A percentile compares a stretch with the other conserved stretches of the same genome.
Evolutionary conservation across 371 early-diverging fungal genomes (phyloP).

Genomic region (Actinomortierella ambigua): DNA sequence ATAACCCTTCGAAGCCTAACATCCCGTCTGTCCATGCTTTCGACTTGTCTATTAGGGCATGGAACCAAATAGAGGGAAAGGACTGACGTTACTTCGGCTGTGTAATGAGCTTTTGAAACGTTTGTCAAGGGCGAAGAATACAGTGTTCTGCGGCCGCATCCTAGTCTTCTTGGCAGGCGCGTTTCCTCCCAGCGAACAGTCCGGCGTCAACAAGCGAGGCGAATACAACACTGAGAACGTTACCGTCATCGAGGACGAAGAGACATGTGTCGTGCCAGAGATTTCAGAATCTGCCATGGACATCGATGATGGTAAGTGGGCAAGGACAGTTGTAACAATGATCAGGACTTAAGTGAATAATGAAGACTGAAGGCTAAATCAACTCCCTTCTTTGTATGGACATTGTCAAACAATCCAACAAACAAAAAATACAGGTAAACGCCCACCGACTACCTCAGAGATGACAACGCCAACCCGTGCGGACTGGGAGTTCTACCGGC

Average conservation of each 20-base stretch:
- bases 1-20: too few species aligned
- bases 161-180: conserved; percentile 80
- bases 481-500: conserved; percentile 22
- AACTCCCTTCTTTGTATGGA: too few species aligned
- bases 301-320: conserved; percentile 19
- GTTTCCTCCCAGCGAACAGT: conserved; percentile 82
- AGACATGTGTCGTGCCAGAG: conserved; percentile 31
- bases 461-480: background rate
- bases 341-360: background rate
- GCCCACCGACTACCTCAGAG: too few species aligned
- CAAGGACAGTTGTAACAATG: background rate
- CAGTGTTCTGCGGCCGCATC: conserved; percentile 84
- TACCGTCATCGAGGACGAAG: conserved; percentile 59
- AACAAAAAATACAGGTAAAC: too few species aligned
- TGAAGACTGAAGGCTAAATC: too few species aligned
- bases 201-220: conserved; percentile 85
- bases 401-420: too few species aligned
- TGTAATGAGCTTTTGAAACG: conserved; percentile 86
- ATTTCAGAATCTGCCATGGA: conserved; percentile 42
- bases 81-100: conserved; percentile 77
- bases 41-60: conserved; percentile 55
- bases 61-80: conserved; percentile 77
- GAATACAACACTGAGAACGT: conserved; percentile 78
- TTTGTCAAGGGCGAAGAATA: conserved; percentile 77
- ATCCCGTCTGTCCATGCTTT: too few species aligned